Conservation (phyloP, 179 eudicot genomes). For the Heliamphora pulchella region DNA sequence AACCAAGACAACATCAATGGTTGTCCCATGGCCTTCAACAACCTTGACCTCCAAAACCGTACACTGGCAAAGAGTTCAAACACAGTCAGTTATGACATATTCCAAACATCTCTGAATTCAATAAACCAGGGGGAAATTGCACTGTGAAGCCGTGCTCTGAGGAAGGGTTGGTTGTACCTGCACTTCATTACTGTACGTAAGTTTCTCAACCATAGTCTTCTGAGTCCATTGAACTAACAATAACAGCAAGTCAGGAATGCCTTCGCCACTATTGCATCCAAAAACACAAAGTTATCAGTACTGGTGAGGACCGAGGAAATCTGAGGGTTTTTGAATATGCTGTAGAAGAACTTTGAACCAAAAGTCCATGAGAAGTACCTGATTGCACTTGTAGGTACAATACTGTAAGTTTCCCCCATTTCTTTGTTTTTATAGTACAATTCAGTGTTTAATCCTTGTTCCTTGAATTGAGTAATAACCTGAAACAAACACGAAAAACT, state of each 20-base stretch:
- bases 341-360: slow-evolving; percentile 1
- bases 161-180: slow-evolving; percentile 41
- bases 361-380: slow-evolving; percentile 36
- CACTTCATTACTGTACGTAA: slow-evolving; percentile 66
- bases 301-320: too few relatives aligned
- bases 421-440: slow-evolving; percentile 85
- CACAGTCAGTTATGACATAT: slow-evolving; percentile 18
- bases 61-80: slow-evolving; percentile 45
- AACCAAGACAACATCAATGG: slow-evolving; percentile 87
- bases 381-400: slow-evolving; percentile 92
- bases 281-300: slow-evolving; percentile 8
- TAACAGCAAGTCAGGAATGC: slow-evolving; percentile 73
- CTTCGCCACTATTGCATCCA: slow-evolving; percentile 70
- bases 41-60: slow-evolving; percentile 97
- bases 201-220: slow-evolving; percentile 78
- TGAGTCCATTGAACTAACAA: slow-evolving; percentile 80
- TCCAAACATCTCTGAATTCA: neutral
- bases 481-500: slow-evolving; percentile 22
- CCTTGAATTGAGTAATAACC: slow-evolving; percentile 76
- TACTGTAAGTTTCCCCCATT: slow-evolving; percentile 79
- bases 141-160: neutral
- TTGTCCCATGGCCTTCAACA: slow-evolving; percentile 91
- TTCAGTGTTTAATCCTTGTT: slow-evolving; percentile 86
- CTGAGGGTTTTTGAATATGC: neutral
- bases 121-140: neutral